Evolutionary conservation across 257 asterid genomes (phyloP).

Genomic region (Jacaranda copaia): DNA sequence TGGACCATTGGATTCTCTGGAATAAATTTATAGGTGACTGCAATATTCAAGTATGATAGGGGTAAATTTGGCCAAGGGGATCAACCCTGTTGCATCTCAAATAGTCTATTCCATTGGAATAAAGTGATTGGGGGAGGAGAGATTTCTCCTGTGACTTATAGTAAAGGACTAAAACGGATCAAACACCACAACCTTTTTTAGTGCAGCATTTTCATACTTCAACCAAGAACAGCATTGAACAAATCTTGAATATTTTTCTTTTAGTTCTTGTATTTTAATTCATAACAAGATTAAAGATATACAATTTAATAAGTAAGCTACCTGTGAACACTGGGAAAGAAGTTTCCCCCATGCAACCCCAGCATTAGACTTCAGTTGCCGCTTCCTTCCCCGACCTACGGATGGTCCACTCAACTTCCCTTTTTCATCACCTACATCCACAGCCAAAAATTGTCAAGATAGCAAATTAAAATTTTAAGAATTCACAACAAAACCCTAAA

Average conservation of each 20-base stretch:
- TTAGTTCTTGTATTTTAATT: neutral
- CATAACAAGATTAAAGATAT: slow-evolving; percentile 14
- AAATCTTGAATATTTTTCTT: neutral
- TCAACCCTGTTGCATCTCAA: neutral
- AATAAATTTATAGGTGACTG: neutral
- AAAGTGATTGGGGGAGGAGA: neutral
- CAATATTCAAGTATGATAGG: neutral
- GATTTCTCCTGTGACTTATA: neutral
- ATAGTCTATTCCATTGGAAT: neutral
- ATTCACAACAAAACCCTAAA: neutral
- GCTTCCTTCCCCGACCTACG: slow-evolving; percentile 64
- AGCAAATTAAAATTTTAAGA: neutral
- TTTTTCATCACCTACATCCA: slow-evolving; percentile 65
- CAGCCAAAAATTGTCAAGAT: neutral
- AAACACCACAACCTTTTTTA: neutral
- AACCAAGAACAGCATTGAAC: slow-evolving; percentile 13
- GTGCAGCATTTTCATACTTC: slow-evolving; percentile 1
- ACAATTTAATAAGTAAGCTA: slow-evolving; percentile 34
- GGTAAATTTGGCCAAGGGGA: neutral
- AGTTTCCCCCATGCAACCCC: slow-evolving; percentile 94
- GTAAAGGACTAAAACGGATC: neutral
- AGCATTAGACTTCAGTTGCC: slow-evolving; percentile 54
- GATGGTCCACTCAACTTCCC: slow-evolving; percentile 52
- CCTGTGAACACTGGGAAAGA: slow-evolving; percentile 87
- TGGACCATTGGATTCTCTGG: neutral